A percentile compares a stretch with the other conserved stretches of the same genome.
These are phyloP conservation scores for Thozetella sp. DNA, from an alignment of 495 filamentous ascomycete species.

Conservation along the genomic window DNA sequence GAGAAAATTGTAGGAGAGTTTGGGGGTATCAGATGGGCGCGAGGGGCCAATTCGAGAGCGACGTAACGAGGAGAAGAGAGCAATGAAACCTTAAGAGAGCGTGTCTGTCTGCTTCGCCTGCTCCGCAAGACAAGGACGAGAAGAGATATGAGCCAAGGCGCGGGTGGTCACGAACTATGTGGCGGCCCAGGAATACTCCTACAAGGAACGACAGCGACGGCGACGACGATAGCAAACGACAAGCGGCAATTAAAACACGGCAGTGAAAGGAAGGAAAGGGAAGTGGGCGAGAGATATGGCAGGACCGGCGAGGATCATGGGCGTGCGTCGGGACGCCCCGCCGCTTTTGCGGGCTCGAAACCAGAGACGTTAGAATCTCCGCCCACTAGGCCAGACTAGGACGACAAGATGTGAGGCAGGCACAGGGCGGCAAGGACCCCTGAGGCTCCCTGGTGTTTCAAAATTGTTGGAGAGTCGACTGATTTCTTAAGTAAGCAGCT, in stretches of 20 bases:
- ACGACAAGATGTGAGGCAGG: conserved; percentile 1
- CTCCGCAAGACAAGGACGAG: conserved; percentile 7
- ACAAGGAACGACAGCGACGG: conserved; percentile 1
- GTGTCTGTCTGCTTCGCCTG: conserved; percentile 8
- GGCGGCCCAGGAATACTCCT: conserved; percentile 2
- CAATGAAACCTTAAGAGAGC: not conserved
- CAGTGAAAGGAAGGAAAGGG: conserved; percentile 2
- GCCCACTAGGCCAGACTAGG: conserved; percentile 1
- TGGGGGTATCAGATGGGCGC: not conserved
- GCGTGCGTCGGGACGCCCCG: not conserved
- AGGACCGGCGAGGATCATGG: conserved; percentile 8
- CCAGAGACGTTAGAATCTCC: conserved; percentile 23
- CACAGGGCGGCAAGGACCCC: not conserved
- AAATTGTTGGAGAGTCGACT: conserved; percentile 37
- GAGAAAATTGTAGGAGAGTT: not conserved
- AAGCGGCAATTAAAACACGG: not conserved
- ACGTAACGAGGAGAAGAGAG: not conserved
- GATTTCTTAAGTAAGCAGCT: conserved; percentile 19
- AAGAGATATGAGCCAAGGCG: not conserved
- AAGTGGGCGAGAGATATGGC: not conserved
- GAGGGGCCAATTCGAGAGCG: not conserved
- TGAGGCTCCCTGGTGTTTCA: conserved; percentile 33
- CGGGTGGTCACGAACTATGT: conserved; percentile 1
- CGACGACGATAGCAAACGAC: no score
- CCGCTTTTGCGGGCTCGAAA: conserved; percentile 15